Evolutionary conservation across 306 rosid species (phyloP), one percentile per base, ranked within the genome.

Genomic region (Casuarina cunninghamiana): DNA sequence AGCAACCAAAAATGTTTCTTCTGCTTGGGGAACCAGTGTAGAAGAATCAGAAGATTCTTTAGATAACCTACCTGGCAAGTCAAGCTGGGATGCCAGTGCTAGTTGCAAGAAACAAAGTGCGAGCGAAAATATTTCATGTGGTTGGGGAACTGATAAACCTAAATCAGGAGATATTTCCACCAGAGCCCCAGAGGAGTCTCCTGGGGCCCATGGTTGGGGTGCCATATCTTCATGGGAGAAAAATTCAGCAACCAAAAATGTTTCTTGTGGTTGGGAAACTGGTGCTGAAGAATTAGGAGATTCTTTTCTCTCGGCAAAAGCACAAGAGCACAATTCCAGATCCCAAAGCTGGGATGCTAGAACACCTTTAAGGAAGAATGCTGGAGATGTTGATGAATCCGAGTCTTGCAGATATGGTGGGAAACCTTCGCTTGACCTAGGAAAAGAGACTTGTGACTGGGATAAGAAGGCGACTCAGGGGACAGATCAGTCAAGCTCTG

Each of bases 21-120:
- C 80, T 69, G 53, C 39, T 69, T 71, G 77, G 63, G 58, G 58
- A 74, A 57, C 21, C 5, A 50, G 50, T 66, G 71, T 53, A 46
- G 5, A 62, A 17, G 69, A 58, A 10, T 41, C 15, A 32, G 37
- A 26, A 26, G 32, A 26, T 26, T 26, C 63, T 62, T 55, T 54
- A 4, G 86, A 82, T 13, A 73, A 77, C 26, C 11, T 11, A 37
- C 73, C 81, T 26, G 83, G 54, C 66, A 77, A 75, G 32, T 84
- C 85, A 35, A 84, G 53, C 19, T 81, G 85, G 88, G 85, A 75
- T 11, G 45, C 16, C 67, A 53, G 10, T 13, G 78, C 82, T 58
- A 54, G 77, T 8, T 81, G 80, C 81, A 76, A 71, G 32, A 63
- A 43, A 5, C 26, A 49, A 2, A 58, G 49, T 19, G 12, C 37